Conservation (phyloP, 179 eudicot genomes). For the Gypsophila paniculata region DNA sequence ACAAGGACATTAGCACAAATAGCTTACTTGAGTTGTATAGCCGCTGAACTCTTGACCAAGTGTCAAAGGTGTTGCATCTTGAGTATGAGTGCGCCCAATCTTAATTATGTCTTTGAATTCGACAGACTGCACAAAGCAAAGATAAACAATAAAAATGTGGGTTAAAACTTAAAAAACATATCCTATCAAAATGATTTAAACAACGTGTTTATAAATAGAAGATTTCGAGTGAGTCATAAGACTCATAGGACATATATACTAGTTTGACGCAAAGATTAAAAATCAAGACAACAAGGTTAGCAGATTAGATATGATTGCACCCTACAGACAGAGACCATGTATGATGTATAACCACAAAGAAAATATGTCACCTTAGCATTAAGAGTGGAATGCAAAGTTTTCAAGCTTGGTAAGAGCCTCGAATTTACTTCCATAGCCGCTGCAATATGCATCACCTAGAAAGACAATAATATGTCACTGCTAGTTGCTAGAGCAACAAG, state of each 20-base stretch:
- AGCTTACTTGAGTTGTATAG: conserved; percentile 84
- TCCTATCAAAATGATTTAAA: not conserved
- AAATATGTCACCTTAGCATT: conserved; percentile 57
- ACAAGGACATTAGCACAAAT: not conserved
- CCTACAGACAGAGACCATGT: not conserved
- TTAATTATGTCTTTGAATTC: conserved; percentile 91
- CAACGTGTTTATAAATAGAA: not conserved
- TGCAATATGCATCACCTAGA: conserved; percentile 96
- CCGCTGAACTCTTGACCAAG: conserved; percentile 99
- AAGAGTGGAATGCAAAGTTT: conserved; percentile 68
- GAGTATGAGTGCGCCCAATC: conserved; percentile 99
- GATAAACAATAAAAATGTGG: conserved; percentile 1
- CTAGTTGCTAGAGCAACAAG: not conserved
- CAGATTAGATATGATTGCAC: not conserved
- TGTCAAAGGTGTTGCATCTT: conserved; percentile 99
- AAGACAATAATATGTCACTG: conserved; percentile 19
- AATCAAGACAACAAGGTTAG: not conserved
- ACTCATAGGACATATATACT: not conserved
- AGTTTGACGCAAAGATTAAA: not conserved
- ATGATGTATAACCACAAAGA: not conserved
- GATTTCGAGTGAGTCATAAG: not conserved
- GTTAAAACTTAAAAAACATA: not conserved
- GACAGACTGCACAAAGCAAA: conserved; percentile 42
- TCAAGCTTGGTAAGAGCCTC: conserved; percentile 79
- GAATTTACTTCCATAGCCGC: conserved; percentile 90